phyloP scores from a whole-genome alignment of 2,329 filamentous ascomycete species.

The Phoma sp. region DNA sequence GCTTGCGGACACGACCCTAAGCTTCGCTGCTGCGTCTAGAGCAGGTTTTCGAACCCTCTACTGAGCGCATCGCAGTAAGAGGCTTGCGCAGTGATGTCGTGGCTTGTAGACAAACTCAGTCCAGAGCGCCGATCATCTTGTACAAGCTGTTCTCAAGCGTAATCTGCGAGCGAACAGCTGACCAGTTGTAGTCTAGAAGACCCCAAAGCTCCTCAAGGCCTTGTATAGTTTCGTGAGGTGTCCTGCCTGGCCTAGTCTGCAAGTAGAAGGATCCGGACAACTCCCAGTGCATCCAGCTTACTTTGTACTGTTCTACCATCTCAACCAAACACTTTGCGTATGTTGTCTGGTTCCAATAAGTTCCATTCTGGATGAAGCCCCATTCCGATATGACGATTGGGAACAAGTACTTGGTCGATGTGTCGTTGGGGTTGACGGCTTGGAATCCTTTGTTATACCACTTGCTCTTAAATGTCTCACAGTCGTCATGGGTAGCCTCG shows the following conservation, averaged over 20 bases:
- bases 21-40: too few relatives aligned
- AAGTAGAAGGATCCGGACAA: conserved; percentile 40
- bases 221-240: conserved; percentile 33
- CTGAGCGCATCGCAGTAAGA: too few relatives aligned
- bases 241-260: conserved; percentile 47
- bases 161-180: conserved; percentile 32
- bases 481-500: conserved; percentile 39
- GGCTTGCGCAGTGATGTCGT: too few relatives aligned
- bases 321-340: conserved; percentile 40
- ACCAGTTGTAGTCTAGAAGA: conserved; percentile 39
- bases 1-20: too few relatives aligned
- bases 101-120: not conserved
- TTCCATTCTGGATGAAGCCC: conserved; percentile 41
- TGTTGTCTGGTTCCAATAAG: conserved; percentile 43
- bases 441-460: conserved; percentile 45
- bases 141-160: conserved; percentile 41
- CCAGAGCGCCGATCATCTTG: conserved; percentile 40
- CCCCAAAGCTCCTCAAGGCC: conserved; percentile 41
- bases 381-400: conserved; percentile 43
- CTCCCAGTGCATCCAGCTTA: conserved; percentile 42
- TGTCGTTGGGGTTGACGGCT: conserved; percentile 35
- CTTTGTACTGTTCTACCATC: conserved; percentile 41
- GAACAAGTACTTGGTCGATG: conserved; percentile 37
- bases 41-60: too few relatives aligned
- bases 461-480: conserved; percentile 39